Percentiles rank a stretch among this genome's conserved stretches.
Conservation (phyloP, 805 yeast genomes). For the Saturnispora gosingensis region DNA sequence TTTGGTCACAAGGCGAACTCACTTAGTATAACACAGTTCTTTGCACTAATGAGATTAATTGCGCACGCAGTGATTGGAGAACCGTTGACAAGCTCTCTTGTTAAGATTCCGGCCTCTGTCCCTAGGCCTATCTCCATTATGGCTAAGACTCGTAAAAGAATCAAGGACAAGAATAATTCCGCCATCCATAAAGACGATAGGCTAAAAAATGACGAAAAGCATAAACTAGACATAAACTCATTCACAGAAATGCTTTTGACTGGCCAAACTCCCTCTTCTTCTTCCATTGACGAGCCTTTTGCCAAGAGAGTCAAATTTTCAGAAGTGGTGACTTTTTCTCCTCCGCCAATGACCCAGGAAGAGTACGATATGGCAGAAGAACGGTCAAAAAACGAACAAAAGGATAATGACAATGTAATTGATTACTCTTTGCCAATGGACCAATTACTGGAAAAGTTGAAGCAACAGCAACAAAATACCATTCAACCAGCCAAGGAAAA, state of each 20-base stretch:
- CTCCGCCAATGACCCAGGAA: conserved; percentile 15
- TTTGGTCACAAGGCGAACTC: conserved; percentile 48
- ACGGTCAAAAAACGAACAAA: conserved; percentile 12
- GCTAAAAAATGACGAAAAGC: conserved; percentile 7
- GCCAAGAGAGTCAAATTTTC: conserved; percentile 61
- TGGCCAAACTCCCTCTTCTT: conserved; percentile 53
- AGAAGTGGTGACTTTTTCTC: conserved; percentile 44
- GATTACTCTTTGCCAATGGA: conserved; percentile 73
- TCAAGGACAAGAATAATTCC: conserved; percentile 2
- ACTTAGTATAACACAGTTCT: conserved; percentile 83
- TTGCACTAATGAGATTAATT: conserved; percentile 72
- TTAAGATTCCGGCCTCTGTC: conserved; percentile 50
- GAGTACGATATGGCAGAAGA: conserved; percentile 7
- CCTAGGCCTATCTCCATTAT: conserved; percentile 78
- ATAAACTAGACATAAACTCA: conserved; percentile 68
- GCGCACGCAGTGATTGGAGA: conserved; percentile 52
- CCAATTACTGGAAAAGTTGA: conserved; percentile 45
- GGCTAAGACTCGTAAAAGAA: conserved; percentile 41
- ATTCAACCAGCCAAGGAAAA: neutral
- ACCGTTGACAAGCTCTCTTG: conserved; percentile 44
- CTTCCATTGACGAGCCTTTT: conserved; percentile 26
- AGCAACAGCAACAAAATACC: conserved; percentile 16
- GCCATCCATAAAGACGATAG: conserved; percentile 8
- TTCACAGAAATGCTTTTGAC: conserved; percentile 79
- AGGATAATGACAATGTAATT: conserved; percentile 19